Base-by-base conservation (phyloP, 805 yeast species). In the Kregervanrija delftensis region DNA sequence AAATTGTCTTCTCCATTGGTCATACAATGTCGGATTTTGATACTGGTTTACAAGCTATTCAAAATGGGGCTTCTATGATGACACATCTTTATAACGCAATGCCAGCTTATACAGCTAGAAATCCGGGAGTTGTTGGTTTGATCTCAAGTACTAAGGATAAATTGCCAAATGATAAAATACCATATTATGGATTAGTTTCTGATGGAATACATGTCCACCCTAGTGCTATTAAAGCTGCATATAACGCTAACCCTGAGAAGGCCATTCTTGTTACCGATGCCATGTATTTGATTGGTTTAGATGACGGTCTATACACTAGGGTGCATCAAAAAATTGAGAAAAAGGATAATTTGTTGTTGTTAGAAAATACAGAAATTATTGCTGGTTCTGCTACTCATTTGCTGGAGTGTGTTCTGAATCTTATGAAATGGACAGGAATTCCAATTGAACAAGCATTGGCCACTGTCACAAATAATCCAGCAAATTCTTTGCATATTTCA, bases 141-240 rank as follows among this genome's bases (percentile, higher is more conserved):
- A 59, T 71, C 8, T 64, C 67, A 11, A 34, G 33, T 28, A 33
- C 47, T 11, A 28, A 30, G 6, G 63, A 40, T 37, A 34, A 34
- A 15, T 11, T 47, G 5, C 32, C 16, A 8, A 42, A 41, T 15
- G 36, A 61, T 11, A 61, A 69, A 4, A 48, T 52, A 33, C 82
- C 82, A 14, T 75, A 61, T 50, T 77, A 65, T 48, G 83, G 83
- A 8, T 55, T 77, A 37, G 76, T 77, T 44, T 71, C 74, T 39
- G 83, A 78, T 59, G 81, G 81, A 6, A 72, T 76, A 42, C 83
- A 77, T 52, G 79, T 77, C 31, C 79, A 76, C 50, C 79, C 80
- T 1, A 62, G 79, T 30, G 70, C 73, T 64, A 72, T 71, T 30
- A 63, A 67, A 13, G 48, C 73, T 42, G 81, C 81, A 1, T 78